Conservation (phyloP, 345 rosid species). For the Bruguiera gymnorhiza region DNA sequence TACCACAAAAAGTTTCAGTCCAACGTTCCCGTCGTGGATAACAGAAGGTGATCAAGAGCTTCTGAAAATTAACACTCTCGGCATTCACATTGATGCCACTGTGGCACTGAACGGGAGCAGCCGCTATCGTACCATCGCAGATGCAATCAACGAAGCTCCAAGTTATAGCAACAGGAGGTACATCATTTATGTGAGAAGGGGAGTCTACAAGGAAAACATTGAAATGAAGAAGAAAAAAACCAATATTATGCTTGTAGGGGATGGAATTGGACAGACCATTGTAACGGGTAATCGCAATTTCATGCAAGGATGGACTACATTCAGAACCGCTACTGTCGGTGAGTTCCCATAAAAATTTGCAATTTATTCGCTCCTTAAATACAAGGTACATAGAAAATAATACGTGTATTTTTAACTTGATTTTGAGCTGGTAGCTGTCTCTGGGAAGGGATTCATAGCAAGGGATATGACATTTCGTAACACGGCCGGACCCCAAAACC, state of each 20-base stretch:
- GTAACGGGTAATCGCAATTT: constrained; percentile 25
- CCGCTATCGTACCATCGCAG: constrained; percentile 21
- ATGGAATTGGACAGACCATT: constrained; percentile 31
- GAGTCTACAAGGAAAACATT: constrained; percentile 27
- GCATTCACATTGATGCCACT: constrained; percentile 22
- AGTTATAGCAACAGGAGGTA: constrained; percentile 17
- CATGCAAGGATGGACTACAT: constrained; percentile 36
- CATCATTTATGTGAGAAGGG: constrained; percentile 28
- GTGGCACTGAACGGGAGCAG: constrained; percentile 31
- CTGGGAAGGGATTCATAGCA: constrained; percentile 31
- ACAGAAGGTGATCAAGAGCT: constrained; percentile 48
- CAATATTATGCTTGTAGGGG: constrained; percentile 29
- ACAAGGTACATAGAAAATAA: background rate
- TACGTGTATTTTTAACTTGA: background rate
- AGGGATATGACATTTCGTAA: constrained; percentile 29
- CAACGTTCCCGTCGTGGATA: constrained; percentile 59
- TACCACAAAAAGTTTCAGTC: background rate
- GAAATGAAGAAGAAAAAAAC: constrained; percentile 34
- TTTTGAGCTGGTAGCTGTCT: constrained; percentile 16
- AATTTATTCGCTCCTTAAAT: background rate
- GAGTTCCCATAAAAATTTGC: constrained; percentile 1
- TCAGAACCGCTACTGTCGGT: constrained; percentile 35
- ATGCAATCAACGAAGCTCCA: constrained; percentile 30
- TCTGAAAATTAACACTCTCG: constrained; percentile 1
- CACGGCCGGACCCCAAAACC: constrained; percentile 24